Evolutionary conservation across 352 stramenopile genomes (phyloP), one percentile per base, ranked within the genome.

Genomic region (Globisporangium canariense): DNA sequence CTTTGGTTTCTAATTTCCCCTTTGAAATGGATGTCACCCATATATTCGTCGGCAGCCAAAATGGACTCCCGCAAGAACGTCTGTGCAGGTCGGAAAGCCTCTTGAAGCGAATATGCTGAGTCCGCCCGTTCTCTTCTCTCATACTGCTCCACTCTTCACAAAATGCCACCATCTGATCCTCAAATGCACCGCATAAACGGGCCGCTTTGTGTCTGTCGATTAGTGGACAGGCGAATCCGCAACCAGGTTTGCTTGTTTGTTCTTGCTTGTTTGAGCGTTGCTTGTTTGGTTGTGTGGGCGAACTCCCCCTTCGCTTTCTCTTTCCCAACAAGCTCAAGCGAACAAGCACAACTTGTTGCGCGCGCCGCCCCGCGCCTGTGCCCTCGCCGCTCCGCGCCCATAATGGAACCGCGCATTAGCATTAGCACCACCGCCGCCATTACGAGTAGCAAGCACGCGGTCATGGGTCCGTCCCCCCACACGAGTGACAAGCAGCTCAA

Each of bases 401-500:
- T 41, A 56, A 56, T 56, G 51, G 51, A 58, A 28, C 51, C 51
- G 25, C 25, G 25, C 36, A n/a, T 32, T 28, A 22, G 10, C 22
- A 14, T 2, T 14, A 40, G 28, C 13, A n/a, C 2, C 50, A 38
- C 32, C 32, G 7, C 32, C 7, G 32, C 32, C 32, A 36, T 36
- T 36, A 36, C 3, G 28, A 25, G 10, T 30, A 18, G 8, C 51
- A 57, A 41, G 51, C 30, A 22, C 13, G n/a, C 40, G 3, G 55
- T 25, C 14, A 47, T 47, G 38, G 47, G 11, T 18, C 41, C 43
- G 55, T 61, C 55, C 3, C 38, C 45, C 22, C 41, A n/a, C 41
- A 14, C 41, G 30, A 58, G 51, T 18, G 9, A 18, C 51, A 58
- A 58, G 51, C 58, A 43, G 34, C 47, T 64, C 45, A 43, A 64